These are phyloP conservation scores for Alternaria solani DNA, from an alignment of 2,329 filamentous ascomycete genomes.

Conservation along the genomic window DNA sequence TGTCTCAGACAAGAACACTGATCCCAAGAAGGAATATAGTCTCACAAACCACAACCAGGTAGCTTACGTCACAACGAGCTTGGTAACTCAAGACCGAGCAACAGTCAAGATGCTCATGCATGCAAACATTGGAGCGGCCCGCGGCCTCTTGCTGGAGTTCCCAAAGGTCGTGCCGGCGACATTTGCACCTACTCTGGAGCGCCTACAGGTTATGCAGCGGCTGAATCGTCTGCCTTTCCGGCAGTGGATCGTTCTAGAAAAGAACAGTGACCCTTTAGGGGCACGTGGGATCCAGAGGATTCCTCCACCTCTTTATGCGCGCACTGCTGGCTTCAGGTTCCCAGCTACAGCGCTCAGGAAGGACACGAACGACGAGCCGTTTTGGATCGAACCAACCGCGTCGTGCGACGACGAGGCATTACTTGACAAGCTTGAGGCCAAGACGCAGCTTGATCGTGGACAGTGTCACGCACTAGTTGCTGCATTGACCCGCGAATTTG, in stretches of 20 bases:
- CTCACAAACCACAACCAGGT: conserved; percentile 13
- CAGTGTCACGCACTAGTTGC: conserved; percentile 62
- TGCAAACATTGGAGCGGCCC: conserved; percentile 14
- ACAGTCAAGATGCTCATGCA: conserved; percentile 23
- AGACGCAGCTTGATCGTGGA: conserved; percentile 58
- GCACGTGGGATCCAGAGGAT: conserved; percentile 20
- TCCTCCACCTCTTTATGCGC: conserved; percentile 39
- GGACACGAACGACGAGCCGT: not conserved
- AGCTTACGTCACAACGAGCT: conserved; percentile 25
- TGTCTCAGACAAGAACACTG: conserved; percentile 22
- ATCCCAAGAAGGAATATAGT: conserved; percentile 14
- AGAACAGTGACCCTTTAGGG: not conserved
- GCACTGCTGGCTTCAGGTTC: conserved; percentile 29
- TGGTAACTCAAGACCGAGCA: conserved; percentile 24
- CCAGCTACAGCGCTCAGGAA: conserved; percentile 27
- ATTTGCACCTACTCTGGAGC: conserved; percentile 40
- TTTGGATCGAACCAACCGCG: conserved; percentile 19
- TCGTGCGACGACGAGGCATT: conserved; percentile 26
- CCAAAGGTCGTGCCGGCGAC: conserved; percentile 40
- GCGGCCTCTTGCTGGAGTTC: conserved; percentile 38
- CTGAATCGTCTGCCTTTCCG: conserved; percentile 36
- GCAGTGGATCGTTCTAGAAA: conserved; percentile 38
- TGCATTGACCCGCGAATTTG: conserved; percentile 62
- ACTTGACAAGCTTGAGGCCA: conserved; percentile 20
- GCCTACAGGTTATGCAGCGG: conserved; percentile 35